Evolutionary conservation across 176 grass and related monocot genomes (phyloP).

Genomic region (Canna indica): DNA sequence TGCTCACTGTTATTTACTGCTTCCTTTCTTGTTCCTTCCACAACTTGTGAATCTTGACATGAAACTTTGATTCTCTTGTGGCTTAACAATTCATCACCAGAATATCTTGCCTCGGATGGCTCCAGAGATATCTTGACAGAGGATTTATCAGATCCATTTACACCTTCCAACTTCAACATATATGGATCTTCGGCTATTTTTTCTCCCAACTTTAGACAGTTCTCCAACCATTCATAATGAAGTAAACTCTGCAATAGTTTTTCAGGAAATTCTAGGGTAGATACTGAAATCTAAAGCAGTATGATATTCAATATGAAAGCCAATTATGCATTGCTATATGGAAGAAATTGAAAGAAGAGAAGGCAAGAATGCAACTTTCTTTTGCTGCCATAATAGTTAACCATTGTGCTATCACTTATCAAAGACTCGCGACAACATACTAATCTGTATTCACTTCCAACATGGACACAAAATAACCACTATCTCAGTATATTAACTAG

Average conservation of each 20-base stretch:
- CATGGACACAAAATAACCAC: no score
- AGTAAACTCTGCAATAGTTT: slow-evolving; percentile 38
- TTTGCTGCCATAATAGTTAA: no score
- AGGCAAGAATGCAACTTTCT: no score
- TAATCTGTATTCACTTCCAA: no score
- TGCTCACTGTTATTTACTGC: neutral
- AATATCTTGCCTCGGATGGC: neutral
- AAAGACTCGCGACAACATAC: no score
- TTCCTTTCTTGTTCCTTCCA: slow-evolving; percentile 2
- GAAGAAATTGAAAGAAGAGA: neutral
- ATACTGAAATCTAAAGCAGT: neutral
- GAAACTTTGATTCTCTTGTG: slow-evolving; percentile 38
- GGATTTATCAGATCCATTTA: slow-evolving; percentile 25
- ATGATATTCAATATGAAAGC: neutral
- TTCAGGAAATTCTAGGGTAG: neutral
- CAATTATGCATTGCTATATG: no score
- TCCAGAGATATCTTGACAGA: slow-evolving; percentile 10
- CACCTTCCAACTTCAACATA: slow-evolving; percentile 38
- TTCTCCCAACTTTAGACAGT: slow-evolving; percentile 59
- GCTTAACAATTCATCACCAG: slow-evolving; percentile 4
- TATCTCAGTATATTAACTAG: no score
- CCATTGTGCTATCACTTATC: no score
- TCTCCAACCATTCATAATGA: slow-evolving; percentile 58
- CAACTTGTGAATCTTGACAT: slow-evolving; percentile 2
- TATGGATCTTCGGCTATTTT: slow-evolving; percentile 47